Evolutionary conservation across 192 early-diverging fungal genomes (phyloP), one percentile per base, ranked within the genome.

Genomic region (Backusella morwellensis): DNA sequence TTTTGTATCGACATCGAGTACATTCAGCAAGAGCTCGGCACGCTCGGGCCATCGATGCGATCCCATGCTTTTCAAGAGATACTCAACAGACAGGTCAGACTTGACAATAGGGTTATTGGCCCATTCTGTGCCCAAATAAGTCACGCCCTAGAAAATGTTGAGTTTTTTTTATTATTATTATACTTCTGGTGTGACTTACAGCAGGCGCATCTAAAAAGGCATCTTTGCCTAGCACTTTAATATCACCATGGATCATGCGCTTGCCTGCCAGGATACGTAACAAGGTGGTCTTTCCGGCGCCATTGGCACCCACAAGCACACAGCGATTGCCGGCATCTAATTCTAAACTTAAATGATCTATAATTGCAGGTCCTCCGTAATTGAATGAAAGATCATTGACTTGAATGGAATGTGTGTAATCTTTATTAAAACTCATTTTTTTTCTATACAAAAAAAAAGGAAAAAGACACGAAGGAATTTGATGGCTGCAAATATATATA

Each of bases 41-140:
- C 93, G 80, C 41, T 95, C 92, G 0, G 80, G 86, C 81, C 92
- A 82, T 54, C 85, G 70, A 47, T 88, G 81, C 34, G 90, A 90
- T 47, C 91, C 91, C 73, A 91, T 83, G 2, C 89, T 89, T 67
- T 90, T 86, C 42, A 95, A 77, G 35, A 95, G 79, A 44, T 88
- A 85, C 12, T 87, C 85, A 2, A 95, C 93, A 19, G 85, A 78
- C 4, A 95, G 76, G 72, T 95, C 93, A 6, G 91, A 74, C n/a
- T 88, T 75, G 21, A 93, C 90, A 68, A 93, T 78, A 0, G 93
- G 91, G 75, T 94, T 94, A 42, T 84, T 83, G 1, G 91, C 90
- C 93, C 93, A 95, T 82, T 94, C 93, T 35, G 93, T 94, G 19
- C 93, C 93, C 7, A 94, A 80, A 76, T 94, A 94, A 4, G 92